phyloP scores from a whole-genome alignment of 2,329 filamentous ascomycete species.

The Thelonectria rubi region DNA sequence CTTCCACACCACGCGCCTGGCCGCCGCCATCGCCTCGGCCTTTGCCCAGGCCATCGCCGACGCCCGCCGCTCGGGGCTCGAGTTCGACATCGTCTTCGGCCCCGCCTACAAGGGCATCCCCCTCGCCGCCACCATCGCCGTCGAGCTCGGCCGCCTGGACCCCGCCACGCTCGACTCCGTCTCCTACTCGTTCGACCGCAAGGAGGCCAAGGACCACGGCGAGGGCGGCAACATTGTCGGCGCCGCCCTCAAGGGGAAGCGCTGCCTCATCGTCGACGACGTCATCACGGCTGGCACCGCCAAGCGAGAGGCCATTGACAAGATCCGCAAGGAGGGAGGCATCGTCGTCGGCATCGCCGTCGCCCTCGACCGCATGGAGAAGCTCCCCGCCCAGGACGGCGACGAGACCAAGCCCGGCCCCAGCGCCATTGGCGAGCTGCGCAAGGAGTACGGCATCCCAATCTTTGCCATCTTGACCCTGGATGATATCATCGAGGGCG shows the following conservation, averaged over 20 bases:
- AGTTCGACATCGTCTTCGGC: slow-evolving; percentile 88
- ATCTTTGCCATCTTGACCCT: slow-evolving; percentile 86
- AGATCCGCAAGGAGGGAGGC: slow-evolving; percentile 87
- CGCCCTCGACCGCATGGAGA: slow-evolving; percentile 87
- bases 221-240: slow-evolving; percentile 95
- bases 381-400: slow-evolving; percentile 69
- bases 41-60: slow-evolving; percentile 75
- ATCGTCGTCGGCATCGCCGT: slow-evolving; percentile 87
- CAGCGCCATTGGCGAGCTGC: slow-evolving; percentile 87
- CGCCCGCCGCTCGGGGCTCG: slow-evolving; percentile 55
- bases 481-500: slow-evolving; percentile 80
- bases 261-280: slow-evolving; percentile 91
- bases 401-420: slow-evolving; percentile 75
- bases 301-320: slow-evolving; percentile 89
- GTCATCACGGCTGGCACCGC: slow-evolving; percentile 96
- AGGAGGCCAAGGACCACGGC: slow-evolving; percentile 95
- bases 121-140: slow-evolving; percentile 79
- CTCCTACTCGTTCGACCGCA: slow-evolving; percentile 92
- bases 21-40: slow-evolving; percentile 80
- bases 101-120: slow-evolving; percentile 98
- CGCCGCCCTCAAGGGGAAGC: slow-evolving; percentile 83
- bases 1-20: slow-evolving; percentile 83
- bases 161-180: slow-evolving; percentile 71
- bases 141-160: slow-evolving; percentile 78
- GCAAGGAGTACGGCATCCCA: slow-evolving; percentile 83